Conservation (phyloP, 2,329 filamentous ascomycete genomes). For the Corniculantispora saksenae region DNA sequence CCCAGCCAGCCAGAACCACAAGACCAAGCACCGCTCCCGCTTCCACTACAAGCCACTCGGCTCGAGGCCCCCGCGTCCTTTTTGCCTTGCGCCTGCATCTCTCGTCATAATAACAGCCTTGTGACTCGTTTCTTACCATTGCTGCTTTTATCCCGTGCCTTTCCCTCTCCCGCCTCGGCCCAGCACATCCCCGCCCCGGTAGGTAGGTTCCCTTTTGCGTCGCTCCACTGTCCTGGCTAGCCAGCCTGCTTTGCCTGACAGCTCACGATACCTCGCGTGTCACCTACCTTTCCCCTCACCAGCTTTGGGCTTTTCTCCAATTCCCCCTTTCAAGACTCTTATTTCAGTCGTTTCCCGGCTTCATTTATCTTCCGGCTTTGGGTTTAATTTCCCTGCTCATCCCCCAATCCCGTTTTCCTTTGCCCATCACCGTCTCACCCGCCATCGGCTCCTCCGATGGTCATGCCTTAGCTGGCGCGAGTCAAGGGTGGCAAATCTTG, state of each 20-base stretch:
- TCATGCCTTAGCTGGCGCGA: slow-evolving; percentile 18
- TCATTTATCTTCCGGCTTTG: neutral
- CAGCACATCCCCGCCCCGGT: slow-evolving; percentile 1
- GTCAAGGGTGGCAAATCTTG: slow-evolving; percentile 18
- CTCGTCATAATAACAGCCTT: slow-evolving; percentile 13
- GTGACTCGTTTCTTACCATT: neutral
- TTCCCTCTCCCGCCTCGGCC: neutral
- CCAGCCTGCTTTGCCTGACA: slow-evolving; percentile 1
- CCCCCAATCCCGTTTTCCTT: neutral
- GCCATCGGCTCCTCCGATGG: slow-evolving; percentile 16
- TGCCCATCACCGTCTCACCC: slow-evolving; percentile 3
- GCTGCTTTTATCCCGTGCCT: neutral
- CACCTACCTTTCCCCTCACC: slow-evolving; percentile 10
- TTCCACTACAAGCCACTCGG: slow-evolving; percentile 3
- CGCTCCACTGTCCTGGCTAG: slow-evolving; percentile 10
- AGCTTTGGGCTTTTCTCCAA: neutral
- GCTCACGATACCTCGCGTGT: slow-evolving; percentile 14
- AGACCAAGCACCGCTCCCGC: neutral
- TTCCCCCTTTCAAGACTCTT: neutral
- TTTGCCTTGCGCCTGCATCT: neutral
- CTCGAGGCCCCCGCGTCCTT: slow-evolving; percentile 3
- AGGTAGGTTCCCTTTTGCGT: neutral
- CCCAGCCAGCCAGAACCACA: neutral
- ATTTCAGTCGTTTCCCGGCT: neutral
- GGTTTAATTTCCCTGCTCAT: neutral